Evolutionary conservation across 108 stramenopile species (phyloP).

Genomic region (Parmales sp.): DNA sequence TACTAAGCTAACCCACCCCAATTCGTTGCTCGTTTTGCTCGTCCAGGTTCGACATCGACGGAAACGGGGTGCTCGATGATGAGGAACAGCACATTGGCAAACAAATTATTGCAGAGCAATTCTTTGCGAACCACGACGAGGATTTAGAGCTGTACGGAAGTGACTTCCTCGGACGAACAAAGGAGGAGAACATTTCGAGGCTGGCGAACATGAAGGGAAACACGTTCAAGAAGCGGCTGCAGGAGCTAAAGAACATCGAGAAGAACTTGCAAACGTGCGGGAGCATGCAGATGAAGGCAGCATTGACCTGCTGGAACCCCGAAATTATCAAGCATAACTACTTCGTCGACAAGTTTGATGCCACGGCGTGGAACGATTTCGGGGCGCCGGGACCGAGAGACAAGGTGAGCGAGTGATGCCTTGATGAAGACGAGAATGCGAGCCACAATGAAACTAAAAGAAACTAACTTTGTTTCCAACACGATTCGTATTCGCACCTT

Average conservation of each 20-base stretch:
- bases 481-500: too few relatives aligned
- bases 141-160: not conserved
- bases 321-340: conserved; percentile 28
- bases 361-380: conserved; percentile 32
- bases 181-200: conserved; percentile 15
- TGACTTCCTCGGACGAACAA: not conserved
- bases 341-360: conserved; percentile 29
- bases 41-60: conserved; percentile 28
- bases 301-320: conserved; percentile 18
- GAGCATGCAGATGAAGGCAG: conserved; percentile 9
- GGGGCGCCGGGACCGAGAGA: conserved; percentile 5
- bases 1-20: too few relatives aligned
- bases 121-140: conserved; percentile 11
- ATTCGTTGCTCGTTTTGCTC: too few relatives aligned
- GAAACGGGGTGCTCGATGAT: conserved; percentile 21
- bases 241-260: conserved; percentile 22
- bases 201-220: conserved; percentile 6
- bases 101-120: conserved; percentile 26
- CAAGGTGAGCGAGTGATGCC: too few relatives aligned
- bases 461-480: too few relatives aligned
- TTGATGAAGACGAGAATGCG: too few relatives aligned
- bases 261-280: conserved; percentile 4
- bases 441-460: too few relatives aligned
- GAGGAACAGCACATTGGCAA: conserved; percentile 22
- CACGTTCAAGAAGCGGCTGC: not conserved